phyloP scores from a whole-genome alignment of 2,329 filamentous ascomycete species.

The Blastomyces emzantsi region DNA sequence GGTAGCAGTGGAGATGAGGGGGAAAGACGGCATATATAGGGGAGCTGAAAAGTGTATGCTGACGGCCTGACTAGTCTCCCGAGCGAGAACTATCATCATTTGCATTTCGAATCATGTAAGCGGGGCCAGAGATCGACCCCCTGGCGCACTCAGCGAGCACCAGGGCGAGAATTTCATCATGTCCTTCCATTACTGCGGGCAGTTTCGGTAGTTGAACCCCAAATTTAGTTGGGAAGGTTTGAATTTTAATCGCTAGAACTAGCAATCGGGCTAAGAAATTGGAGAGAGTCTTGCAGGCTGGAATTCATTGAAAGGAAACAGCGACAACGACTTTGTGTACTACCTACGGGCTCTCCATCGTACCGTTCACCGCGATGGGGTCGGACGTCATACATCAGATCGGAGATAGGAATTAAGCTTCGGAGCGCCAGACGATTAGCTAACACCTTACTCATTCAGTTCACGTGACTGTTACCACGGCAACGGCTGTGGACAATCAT shows the following conservation, averaged over 20 bases:
- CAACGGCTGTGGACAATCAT: not conserved
- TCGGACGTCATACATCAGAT: no score
- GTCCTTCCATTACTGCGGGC: not conserved
- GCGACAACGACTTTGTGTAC: not conserved
- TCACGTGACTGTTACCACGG: slow-evolving; percentile 5
- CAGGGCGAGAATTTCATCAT: no score
- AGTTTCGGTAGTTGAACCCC: not conserved
- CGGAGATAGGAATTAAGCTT: no score
- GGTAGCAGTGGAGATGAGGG: not conserved
- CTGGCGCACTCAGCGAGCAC: no score
- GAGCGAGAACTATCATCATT: not conserved
- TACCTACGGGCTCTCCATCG: no score
- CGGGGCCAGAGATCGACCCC: not conserved
- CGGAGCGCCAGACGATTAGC: not conserved
- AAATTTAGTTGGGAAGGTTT: not conserved
- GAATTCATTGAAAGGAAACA: not conserved
- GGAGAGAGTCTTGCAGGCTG: not conserved
- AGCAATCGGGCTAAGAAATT: not conserved
- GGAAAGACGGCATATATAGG: not conserved
- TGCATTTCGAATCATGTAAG: not conserved
- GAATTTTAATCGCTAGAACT: not conserved
- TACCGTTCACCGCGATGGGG: no score
- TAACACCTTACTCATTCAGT: not conserved
- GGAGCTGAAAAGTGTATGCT: not conserved
- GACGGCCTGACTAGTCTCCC: not conserved